Evolutionary conservation across 148 eudicot genomes (phyloP), one percentile per base, ranked within the genome.

Genomic region (Vaccinium corymbosum): DNA sequence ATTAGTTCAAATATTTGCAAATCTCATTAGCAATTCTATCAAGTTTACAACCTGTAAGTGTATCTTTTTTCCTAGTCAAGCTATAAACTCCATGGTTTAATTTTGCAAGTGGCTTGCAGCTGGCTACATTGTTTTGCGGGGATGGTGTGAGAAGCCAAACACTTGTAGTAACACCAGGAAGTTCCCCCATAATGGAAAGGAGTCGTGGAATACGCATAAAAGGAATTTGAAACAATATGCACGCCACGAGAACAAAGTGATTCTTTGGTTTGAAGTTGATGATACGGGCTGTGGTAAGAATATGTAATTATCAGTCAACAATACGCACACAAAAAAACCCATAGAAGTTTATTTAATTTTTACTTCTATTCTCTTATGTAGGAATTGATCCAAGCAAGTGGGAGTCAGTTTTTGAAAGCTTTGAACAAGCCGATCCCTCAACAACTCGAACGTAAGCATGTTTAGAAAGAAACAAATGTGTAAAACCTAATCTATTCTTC

Each of bases 321-420:
- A 80, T 20, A 22, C 55, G 62, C 62, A 57, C 13, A 81, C 11
- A 9, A 19, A 49, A 9, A 16, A n/a, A 62, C 80, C 73, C 84
- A 42, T 55, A 29, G 11, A 75, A 20, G 81, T 29, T 68, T 12
- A 29, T 29, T 19, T 14, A 56, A 12, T 7, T 17, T 17, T 16
- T 32, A 32, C 2, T 32, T 57, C 86, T 48, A 35, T 38, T 80
- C 56, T 57, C 79, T 32, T 80, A 32, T n/a, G 27, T 88, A 97
- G 99, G 99, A 81, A 94, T 97, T 80, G 94, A 97, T 87, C 94
- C 98, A 20, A 88, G 90, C 89, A 97, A 97, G 85, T 97, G 99
- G 99, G 98, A 94, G 73, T 90, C 98, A 3, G 98, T 97, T 74
- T 97, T 97, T 86, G 99, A 97, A 89, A 97, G 99, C 88, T 97